A percentile compares a stretch with the other conserved stretches of the same genome.
phyloP scores from a whole-genome alignment of 768 basidiomycete genomes.

The Auricularia heimuer region DNA sequence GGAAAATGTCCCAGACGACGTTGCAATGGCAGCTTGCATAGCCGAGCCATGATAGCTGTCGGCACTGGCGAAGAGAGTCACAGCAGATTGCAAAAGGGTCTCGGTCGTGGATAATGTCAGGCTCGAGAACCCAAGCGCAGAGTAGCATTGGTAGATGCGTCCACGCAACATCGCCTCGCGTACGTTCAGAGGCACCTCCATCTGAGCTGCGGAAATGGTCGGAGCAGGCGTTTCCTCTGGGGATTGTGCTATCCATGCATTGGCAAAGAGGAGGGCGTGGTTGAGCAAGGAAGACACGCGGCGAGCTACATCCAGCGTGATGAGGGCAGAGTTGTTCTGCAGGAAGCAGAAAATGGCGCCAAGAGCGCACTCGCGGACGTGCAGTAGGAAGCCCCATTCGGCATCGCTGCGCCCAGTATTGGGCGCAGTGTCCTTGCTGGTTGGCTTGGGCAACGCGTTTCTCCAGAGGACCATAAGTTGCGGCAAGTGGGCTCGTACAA shows the following conservation, averaged over 20 bases:
- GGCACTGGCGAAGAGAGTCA: conserved; percentile 75
- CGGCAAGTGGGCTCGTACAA: conserved; percentile 86
- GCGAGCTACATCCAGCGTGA: conserved; percentile 85
- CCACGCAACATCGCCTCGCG: conserved; percentile 77
- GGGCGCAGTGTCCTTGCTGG: conserved; percentile 65
- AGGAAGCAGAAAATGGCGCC: conserved; percentile 85
- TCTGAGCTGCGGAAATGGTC: conserved; percentile 22
- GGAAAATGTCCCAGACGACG: conserved; percentile 73
- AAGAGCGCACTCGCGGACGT: conserved; percentile 83
- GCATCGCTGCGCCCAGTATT: conserved; percentile 51
- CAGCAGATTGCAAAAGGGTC: conserved; percentile 68
- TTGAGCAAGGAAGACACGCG: conserved; percentile 77
- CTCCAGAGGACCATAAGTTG: conserved; percentile 94
- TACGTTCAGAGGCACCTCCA: conserved; percentile 53
- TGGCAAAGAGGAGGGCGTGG: conserved; percentile 85
- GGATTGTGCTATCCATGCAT: conserved; percentile 65
- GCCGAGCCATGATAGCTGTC: conserved; percentile 76
- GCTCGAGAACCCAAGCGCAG: conserved; percentile 64
- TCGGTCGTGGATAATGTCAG: conserved; percentile 79
- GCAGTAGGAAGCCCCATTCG: conserved; percentile 88
- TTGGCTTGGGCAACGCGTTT: conserved; percentile 92
- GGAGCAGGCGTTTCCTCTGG: conserved; percentile 52
- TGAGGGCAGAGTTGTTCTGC: conserved; percentile 64
- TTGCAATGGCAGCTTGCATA: conserved; percentile 86
- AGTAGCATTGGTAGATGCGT: conserved; percentile 84